Conservation (phyloP, 2,329 filamentous ascomycete genomes). For the Fusarium guadeloupense region DNA sequence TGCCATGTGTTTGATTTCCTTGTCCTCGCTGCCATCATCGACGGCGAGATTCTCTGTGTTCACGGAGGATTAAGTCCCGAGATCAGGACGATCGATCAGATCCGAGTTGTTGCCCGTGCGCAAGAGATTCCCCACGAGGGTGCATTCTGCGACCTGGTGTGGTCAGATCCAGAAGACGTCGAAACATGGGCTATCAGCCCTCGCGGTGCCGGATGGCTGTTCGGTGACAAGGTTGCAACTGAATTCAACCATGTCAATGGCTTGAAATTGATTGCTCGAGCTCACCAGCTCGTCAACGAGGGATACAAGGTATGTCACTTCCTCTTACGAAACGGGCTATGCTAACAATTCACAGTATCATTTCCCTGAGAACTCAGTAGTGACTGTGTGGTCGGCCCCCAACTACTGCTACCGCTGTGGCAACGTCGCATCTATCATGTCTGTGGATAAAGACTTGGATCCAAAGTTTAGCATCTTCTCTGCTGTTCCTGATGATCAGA, state of each 20-base stretch:
- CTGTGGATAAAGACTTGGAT: conserved; percentile 82
- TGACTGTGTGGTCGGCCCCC: conserved; percentile 97
- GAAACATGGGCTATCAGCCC: conserved; percentile 97
- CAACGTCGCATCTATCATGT: conserved; percentile 97
- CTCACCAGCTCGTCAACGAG: conserved; percentile 98
- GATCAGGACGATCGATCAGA: conserved; percentile 98
- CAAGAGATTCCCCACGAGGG: conserved; percentile 98
- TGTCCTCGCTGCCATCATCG: conserved; percentile 94
- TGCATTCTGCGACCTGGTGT: conserved; percentile 97
- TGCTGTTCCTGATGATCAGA: conserved; percentile 85
- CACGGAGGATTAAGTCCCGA: conserved; percentile 90
- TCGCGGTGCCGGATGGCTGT: conserved; percentile 95
- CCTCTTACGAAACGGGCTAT: not conserved
- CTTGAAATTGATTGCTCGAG: conserved; percentile 92
- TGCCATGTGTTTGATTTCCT: conserved; percentile 99
- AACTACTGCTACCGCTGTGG: conserved; percentile 97
- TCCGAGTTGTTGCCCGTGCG: conserved; percentile 97
- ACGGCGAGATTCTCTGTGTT: conserved; percentile 97
- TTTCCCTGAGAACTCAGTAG: conserved; percentile 92
- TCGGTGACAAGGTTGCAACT: conserved; percentile 95
- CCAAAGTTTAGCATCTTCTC: conserved; percentile 94
- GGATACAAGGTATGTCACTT: conserved; percentile 81
- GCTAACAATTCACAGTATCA: conserved; percentile 72
- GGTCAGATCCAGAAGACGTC: conserved; percentile 97
- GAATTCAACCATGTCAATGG: conserved; percentile 98